Percentiles rank a stretch among this genome's conserved stretches.
Conservation (phyloP, 108 stramenopile genomes). For the Cyclotella sp. region DNA sequence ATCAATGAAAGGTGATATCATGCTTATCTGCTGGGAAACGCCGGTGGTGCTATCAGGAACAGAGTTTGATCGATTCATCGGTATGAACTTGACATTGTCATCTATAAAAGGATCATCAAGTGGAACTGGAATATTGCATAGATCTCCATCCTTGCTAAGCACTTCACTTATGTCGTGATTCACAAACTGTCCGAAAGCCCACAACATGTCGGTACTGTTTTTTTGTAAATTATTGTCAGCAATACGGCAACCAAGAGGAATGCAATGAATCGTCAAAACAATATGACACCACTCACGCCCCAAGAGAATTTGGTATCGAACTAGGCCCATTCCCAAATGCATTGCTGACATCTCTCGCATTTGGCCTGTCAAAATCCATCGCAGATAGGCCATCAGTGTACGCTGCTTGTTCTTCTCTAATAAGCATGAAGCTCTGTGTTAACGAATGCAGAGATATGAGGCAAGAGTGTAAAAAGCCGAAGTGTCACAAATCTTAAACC, state of each 20-base stretch:
- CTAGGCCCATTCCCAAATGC: conserved; percentile 10
- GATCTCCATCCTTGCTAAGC: neutral
- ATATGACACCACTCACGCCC: conserved; percentile 12
- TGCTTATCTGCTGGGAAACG: conserved; percentile 11
- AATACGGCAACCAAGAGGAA: neutral
- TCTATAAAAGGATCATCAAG: conserved; percentile 31
- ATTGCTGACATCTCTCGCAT: conserved; percentile 28
- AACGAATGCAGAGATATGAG: too few species aligned
- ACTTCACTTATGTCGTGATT: conserved; percentile 42
- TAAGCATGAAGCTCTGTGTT: too few species aligned
- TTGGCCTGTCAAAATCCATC: conserved; percentile 13
- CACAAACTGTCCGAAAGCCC: conserved; percentile 52
- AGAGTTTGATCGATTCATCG: conserved; percentile 19
- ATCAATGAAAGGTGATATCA: conserved; percentile 17
- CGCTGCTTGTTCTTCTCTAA: too few species aligned
- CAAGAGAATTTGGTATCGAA: conserved; percentile 15
- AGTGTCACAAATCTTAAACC: too few species aligned
- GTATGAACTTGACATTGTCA: neutral
- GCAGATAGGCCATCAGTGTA: conserved; percentile 7
- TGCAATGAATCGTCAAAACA: neutral
- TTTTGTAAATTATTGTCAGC: neutral
- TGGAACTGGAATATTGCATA: conserved; percentile 22
- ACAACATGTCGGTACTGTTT: conserved; percentile 35
- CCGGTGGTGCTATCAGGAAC: neutral
- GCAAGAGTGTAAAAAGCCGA: too few species aligned